phyloP scores from a whole-genome alignment of 352 stramenopile genomes.

The Phytopythium chamaehyphon region DNA sequence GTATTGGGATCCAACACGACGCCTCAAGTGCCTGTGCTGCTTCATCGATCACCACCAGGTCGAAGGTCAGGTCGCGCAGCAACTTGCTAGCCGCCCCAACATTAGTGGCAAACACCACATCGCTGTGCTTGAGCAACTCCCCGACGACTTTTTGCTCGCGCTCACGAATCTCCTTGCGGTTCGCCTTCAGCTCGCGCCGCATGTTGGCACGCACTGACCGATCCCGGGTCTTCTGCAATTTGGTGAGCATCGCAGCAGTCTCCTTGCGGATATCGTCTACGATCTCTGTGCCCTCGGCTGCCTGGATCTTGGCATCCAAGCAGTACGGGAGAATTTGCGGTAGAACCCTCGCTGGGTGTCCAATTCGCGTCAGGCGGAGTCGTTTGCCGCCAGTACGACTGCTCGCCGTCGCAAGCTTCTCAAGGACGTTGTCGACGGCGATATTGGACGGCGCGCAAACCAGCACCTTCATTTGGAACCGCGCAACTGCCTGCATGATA shows the following conservation, averaged over 20 bases:
- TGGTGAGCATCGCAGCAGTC: conserved; percentile 59
- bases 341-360: conserved; percentile 94
- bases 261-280: conserved; percentile 94
- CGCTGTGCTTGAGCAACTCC: conserved; percentile 87
- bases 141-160: conserved; percentile 93
- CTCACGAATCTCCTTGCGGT: conserved; percentile 93
- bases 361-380: conserved; percentile 72
- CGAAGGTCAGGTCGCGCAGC: conserved; percentile 90
- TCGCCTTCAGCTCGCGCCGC: conserved; percentile 80
- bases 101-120: conserved; percentile 97
- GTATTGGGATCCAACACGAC: conserved; percentile 96
- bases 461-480: conserved; percentile 88
- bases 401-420: conserved; percentile 78
- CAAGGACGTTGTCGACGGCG: conserved; percentile 97
- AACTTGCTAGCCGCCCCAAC: conserved; percentile 91
- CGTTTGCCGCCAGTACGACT: conserved; percentile 15
- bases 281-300: conserved; percentile 93
- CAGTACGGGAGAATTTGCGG: conserved; percentile 90
- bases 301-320: conserved; percentile 91
- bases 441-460: conserved; percentile 98
- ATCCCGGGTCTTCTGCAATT: conserved; percentile 53
- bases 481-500: conserved; percentile 90
- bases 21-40: conserved; percentile 96
- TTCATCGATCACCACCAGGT: conserved; percentile 97
- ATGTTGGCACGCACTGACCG: conserved; percentile 45